These are phyloP conservation scores for Nigrograna mackinnonii DNA, from an alignment of 2,329 filamentous ascomycete species.

Conservation along the genomic window DNA sequence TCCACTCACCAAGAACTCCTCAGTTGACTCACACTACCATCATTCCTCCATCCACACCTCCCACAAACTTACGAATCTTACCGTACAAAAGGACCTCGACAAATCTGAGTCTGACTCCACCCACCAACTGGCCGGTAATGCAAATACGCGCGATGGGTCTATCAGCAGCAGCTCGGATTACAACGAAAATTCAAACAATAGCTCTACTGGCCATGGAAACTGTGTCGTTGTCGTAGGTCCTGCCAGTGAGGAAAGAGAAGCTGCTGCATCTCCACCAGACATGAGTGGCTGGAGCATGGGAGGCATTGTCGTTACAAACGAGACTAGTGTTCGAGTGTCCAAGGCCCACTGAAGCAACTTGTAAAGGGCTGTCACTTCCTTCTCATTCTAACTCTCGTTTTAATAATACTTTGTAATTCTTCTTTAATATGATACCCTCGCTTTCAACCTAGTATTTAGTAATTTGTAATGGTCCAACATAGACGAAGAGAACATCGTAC, in stretches of 20 bases:
- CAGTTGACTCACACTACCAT: slow-evolving; percentile 1
- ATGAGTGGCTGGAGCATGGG: neutral
- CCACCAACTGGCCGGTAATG: slow-evolving; percentile 2
- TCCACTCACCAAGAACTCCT: slow-evolving; percentile 4
- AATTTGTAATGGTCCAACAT: no score
- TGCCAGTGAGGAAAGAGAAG: neutral
- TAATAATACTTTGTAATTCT: no score
- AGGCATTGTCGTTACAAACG: slow-evolving; percentile 13
- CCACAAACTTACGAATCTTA: slow-evolving; percentile 7
- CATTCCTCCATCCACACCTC: neutral
- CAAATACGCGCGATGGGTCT: slow-evolving; percentile 4
- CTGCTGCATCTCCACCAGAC: neutral
- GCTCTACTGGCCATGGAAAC: slow-evolving; percentile 1
- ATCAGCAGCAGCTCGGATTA: slow-evolving; percentile 5
- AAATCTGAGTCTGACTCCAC: slow-evolving; percentile 5
- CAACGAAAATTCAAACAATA: neutral
- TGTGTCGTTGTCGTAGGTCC: slow-evolving; percentile 4
- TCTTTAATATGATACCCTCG: no score
- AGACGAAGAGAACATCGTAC: no score
- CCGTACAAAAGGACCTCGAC: slow-evolving; percentile 1
- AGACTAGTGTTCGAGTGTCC: slow-evolving; percentile 8
- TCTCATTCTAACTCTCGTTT: no score
- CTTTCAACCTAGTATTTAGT: no score
- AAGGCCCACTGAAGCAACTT: no score
- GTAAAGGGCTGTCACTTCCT: no score